A percentile compares a stretch with the other conserved stretches of the same genome.
phyloP scores from a whole-genome alignment of 768 basidiomycete genomes.

The Trametes elegans region DNA sequence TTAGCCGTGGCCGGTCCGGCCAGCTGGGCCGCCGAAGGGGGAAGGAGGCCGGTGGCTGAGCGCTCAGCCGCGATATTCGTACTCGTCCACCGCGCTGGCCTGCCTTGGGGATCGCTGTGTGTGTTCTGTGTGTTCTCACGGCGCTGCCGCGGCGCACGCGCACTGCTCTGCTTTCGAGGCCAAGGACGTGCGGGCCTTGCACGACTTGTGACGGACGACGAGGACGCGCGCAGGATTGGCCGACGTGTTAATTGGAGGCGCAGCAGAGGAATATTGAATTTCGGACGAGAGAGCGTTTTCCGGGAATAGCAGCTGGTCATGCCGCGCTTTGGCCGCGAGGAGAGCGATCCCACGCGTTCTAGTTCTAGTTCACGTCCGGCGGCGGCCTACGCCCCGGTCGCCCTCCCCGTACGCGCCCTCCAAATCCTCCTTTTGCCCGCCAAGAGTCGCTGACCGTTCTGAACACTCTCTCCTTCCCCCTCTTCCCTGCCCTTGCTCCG shows the following conservation, averaged over 20 bases:
- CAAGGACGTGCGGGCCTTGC: too few relatives aligned
- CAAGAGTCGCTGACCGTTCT: neutral
- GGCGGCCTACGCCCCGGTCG: neutral
- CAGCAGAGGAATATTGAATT: neutral
- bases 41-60: too few relatives aligned
- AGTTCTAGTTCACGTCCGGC: neutral
- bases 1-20: neutral
- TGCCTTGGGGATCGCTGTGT: too few relatives aligned
- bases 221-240: neutral
- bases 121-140: too few relatives aligned
- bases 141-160: too few relatives aligned
- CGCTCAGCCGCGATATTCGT: too few relatives aligned
- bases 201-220: too few relatives aligned
- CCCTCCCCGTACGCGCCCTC: constrained; percentile 4
- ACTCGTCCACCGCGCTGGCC: too few relatives aligned
- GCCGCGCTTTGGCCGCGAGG: constrained; percentile 11
- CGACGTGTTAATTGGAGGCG: too few relatives aligned
- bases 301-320: constrained; percentile 8
- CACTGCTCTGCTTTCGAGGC: too few relatives aligned
- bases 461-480: neutral
- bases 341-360: neutral
- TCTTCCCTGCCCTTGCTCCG: constrained; percentile 4
- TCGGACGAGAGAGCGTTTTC: neutral
- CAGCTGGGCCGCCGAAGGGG: neutral
- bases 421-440: constrained; percentile 3